Percentiles rank a stretch among this genome's conserved stretches.
phyloP scores from a whole-genome alignment of 768 basidiomycete genomes.

The Rubroboletus satanas region DNA sequence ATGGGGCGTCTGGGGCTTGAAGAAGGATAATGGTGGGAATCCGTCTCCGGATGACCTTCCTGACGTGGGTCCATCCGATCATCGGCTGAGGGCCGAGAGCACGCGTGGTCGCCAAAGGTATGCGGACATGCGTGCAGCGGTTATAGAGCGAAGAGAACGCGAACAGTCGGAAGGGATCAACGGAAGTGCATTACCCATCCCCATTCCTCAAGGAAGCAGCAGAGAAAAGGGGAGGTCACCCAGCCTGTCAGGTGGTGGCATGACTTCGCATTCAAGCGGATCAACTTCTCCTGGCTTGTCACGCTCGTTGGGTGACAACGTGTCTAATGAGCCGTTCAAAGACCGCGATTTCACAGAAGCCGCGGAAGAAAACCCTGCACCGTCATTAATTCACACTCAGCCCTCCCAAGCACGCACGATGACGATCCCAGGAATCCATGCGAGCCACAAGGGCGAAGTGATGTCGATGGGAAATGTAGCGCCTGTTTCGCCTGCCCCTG shows the following conservation, averaged over 20 bases:
- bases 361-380: conserved; percentile 26
- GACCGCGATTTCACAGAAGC: conserved; percentile 33
- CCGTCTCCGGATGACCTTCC: conserved; percentile 38
- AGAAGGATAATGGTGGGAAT: conserved; percentile 44
- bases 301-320: conserved; percentile 32
- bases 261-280: conserved; percentile 24
- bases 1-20: conserved; percentile 81
- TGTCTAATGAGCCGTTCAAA: conserved; percentile 25
- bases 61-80: conserved; percentile 40
- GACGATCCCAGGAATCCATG: conserved; percentile 87
- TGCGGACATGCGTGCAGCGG: conserved; percentile 74
- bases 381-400: conserved; percentile 65
- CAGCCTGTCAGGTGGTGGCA: conserved; percentile 25
- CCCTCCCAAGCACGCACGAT: conserved; percentile 72
- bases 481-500: conserved; percentile 38
- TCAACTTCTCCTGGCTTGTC: conserved; percentile 32
- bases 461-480: conserved; percentile 82
- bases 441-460: conserved; percentile 77
- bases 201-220: conserved; percentile 27
- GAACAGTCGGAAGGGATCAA: conserved; percentile 28
- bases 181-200: conserved; percentile 31
- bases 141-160: conserved; percentile 58
- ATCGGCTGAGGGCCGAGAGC: conserved; percentile 33
- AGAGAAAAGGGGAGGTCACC: conserved; percentile 25
- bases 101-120: conserved; percentile 55